Conservation (phyloP, 139 green algal genomes). For the Zygnema cylindricum region DNA sequence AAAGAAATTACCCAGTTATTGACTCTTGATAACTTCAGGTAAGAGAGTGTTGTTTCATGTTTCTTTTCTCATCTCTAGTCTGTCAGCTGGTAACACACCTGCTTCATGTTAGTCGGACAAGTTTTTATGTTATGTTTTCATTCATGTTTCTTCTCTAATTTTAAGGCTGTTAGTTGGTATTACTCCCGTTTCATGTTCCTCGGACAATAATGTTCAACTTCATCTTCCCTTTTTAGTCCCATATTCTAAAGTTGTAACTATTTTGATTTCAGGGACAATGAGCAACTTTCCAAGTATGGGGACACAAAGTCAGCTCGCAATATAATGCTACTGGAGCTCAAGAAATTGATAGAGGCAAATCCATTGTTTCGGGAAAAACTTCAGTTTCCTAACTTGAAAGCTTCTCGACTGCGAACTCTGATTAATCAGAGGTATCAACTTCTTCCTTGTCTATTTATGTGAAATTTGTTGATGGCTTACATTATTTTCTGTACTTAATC, state of each 20-base stretch:
- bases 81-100: background rate
- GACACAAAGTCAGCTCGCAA: slow-evolving; percentile 62
- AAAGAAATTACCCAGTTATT: slow-evolving; percentile 64
- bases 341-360: slow-evolving; percentile 65
- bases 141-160: background rate
- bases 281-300: slow-evolving; percentile 63
- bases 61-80: background rate
- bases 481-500: too few relatives aligned
- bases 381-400: slow-evolving; percentile 53
- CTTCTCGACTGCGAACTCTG: slow-evolving; percentile 59
- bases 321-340: slow-evolving; percentile 63
- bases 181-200: too few relatives aligned
- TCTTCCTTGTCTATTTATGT: background rate
- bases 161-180: background rate
- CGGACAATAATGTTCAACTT: too few relatives aligned
- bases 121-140: background rate
- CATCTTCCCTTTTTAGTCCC: too few relatives aligned
- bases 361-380: slow-evolving; percentile 59
- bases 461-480: too few relatives aligned
- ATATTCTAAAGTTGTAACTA: too few relatives aligned
- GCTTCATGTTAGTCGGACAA: background rate
- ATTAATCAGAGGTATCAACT: slow-evolving; percentile 63
- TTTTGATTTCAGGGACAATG: slow-evolving; percentile 62
- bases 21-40: slow-evolving; percentile 64
- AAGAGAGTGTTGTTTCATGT: too few relatives aligned